Evolutionary conservation across 495 filamentous ascomycete species (phyloP), one percentile per base, ranked within the genome.

Genomic region (Penicillium angulare): DNA sequence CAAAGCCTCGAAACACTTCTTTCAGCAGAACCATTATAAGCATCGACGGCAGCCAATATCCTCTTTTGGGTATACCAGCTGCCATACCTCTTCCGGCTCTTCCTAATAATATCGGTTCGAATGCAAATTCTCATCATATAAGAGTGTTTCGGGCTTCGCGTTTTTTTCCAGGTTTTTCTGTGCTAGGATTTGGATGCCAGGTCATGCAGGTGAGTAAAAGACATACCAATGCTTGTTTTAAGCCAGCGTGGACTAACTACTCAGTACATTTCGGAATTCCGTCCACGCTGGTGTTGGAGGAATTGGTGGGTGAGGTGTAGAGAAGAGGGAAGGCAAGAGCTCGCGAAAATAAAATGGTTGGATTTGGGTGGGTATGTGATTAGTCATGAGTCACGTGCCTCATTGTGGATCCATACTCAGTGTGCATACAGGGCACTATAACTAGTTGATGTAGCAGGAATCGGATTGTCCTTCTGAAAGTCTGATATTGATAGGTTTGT

Each of bases 41-140:
- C 74, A 77, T 61, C 74, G 74, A 75, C 72, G 66, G 70, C 74
- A 69, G 58, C 45, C 38, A 47, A 49, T 41, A 56, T 31, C 21
- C 51, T 38, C 43, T 48, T 55, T 48, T 55, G 52, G 49, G 44
- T 33, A 34, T 41, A 52, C 49, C 41, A 43, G 53, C 52, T 65
- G 72, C 41, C 72, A 77, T 74, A 69, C 74, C 74, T 77, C 59
- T 75, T 77, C 72, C 74, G 74, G 74, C 74, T 77, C 74, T 77
- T 77, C 74, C 74, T 77, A 77, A 72, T 68, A 63, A 64, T 65
- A 53, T 58, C 66, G 74, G 74, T 77, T 73, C 66, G 53, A 59
- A 51, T 54, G 52, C 60, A 66, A 55, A 56, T 60, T 71, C 68
- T 77, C 72, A 75, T 77, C 74, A 75, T 74, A 56, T 60, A 36